These are phyloP conservation scores for Cryphonectria japonica DNA, from an alignment of 2,329 filamentous ascomycete species.

Conservation along the genomic window DNA sequence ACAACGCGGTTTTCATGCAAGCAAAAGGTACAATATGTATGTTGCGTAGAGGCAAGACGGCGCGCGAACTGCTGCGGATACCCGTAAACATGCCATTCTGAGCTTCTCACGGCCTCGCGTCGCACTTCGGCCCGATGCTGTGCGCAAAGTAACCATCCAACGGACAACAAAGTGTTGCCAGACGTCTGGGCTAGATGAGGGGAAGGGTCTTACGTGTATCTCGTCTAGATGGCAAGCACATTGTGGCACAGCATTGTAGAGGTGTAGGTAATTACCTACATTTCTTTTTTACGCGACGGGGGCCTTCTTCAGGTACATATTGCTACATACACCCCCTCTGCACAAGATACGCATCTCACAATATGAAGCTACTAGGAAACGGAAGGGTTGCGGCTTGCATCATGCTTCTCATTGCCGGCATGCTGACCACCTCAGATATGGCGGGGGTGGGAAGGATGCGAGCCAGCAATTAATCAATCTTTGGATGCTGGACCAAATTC, in stretches of 20 bases:
- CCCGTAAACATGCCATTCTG: background rate
- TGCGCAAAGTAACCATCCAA: background rate
- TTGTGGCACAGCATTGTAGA: background rate
- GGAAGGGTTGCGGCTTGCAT: conserved; percentile 11
- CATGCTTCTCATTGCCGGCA: conserved; percentile 21
- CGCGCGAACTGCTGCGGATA: background rate
- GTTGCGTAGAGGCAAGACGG: background rate
- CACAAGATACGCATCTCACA: background rate
- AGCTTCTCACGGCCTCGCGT: background rate
- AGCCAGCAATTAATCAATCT: background rate
- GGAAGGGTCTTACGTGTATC: background rate
- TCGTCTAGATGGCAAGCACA: background rate
- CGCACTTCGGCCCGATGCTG: conserved; percentile 4
- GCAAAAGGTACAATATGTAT: background rate
- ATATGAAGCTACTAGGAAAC: background rate
- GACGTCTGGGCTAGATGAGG: background rate
- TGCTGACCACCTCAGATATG: background rate
- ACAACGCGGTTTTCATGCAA: background rate
- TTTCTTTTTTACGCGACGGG: background rate
- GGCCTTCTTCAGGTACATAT: background rate
- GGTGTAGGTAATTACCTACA: background rate
- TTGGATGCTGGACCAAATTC: background rate
- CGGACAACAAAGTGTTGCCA: background rate
- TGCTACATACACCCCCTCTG: background rate
- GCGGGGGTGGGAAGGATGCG: background rate